Conservation (phyloP, 1,284 basidiomycete species). For the Sporisorium exsertum region DNA sequence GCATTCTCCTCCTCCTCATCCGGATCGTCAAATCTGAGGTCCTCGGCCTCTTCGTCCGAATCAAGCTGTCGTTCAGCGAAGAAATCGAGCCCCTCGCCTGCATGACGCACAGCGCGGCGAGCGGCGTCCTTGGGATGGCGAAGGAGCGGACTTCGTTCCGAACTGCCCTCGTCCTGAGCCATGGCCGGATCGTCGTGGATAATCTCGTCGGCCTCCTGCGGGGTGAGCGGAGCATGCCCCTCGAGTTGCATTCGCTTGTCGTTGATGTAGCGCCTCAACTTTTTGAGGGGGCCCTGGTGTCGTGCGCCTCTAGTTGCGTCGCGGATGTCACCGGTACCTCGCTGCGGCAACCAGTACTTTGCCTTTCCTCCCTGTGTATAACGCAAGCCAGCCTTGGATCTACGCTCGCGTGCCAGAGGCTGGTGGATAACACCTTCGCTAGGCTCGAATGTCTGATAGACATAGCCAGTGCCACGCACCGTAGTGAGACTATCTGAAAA, state of each 20-base stretch:
- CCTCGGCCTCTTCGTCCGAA: constrained; percentile 71
- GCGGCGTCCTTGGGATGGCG: constrained; percentile 35
- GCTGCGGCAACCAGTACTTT: constrained; percentile 69
- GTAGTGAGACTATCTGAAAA: constrained; percentile 86
- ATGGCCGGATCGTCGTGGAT: constrained; percentile 75
- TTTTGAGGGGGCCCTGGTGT: constrained; percentile 70
- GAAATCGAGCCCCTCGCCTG: constrained; percentile 45
- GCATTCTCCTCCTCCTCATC: constrained; percentile 77
- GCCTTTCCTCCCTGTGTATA: constrained; percentile 86
- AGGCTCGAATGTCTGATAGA: constrained; percentile 94
- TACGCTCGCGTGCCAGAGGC: constrained; percentile 48
- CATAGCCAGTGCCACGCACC: constrained; percentile 87
- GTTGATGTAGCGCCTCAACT: constrained; percentile 72
- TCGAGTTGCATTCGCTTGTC: constrained; percentile 74
- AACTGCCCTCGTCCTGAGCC: constrained; percentile 67
- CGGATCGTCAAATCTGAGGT: constrained; percentile 77
- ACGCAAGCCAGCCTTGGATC: constrained; percentile 76
- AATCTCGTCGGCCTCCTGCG: constrained; percentile 76
- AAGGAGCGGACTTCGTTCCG: constrained; percentile 29
- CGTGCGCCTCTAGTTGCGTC: constrained; percentile 45
- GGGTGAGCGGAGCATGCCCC: constrained; percentile 81
- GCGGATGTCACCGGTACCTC: constrained; percentile 38
- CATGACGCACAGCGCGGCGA: constrained; percentile 29
- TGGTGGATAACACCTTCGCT: constrained; percentile 88
- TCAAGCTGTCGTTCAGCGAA: constrained; percentile 52